A percentile compares a stretch with the other conserved stretches of the same genome.
Conservation (phyloP, 306 rosid genomes). For the Vigna angularis region DNA sequence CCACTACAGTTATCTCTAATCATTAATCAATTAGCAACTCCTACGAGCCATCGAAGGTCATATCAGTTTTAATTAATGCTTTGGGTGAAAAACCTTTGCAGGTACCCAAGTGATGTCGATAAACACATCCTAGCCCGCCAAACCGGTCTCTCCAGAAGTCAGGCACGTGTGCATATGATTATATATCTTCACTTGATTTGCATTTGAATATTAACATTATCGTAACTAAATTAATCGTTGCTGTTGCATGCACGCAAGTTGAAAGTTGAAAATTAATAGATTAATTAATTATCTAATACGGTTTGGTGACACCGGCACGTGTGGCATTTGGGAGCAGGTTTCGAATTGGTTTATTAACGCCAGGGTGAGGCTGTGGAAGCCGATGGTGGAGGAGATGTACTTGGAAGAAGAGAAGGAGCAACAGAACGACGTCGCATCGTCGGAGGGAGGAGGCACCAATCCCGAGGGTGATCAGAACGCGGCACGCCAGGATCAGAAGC, state of each 20-base stretch:
- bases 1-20: constrained; percentile 36
- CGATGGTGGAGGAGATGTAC: constrained; percentile 98
- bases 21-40: constrained; percentile 24
- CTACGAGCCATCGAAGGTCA: constrained; percentile 40
- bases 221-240: constrained; percentile 7
- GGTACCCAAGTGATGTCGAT: constrained; percentile 98
- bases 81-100: constrained; percentile 47
- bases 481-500: neutral
- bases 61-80: constrained; percentile 24
- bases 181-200: neutral
- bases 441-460: constrained; percentile 45
- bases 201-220: too few species aligned
- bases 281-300: too few species aligned
- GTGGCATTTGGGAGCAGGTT: constrained; percentile 56
- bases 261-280: neutral
- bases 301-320: constrained; percentile 38
- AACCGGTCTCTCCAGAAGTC: constrained; percentile 98
- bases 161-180: constrained; percentile 58
- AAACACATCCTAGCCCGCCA: constrained; percentile 95
- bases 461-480: constrained; percentile 30
- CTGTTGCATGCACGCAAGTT: constrained; percentile 40
- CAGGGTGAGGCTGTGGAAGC: constrained; percentile 97
- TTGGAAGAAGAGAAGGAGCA: constrained; percentile 71
- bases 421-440: constrained; percentile 47
- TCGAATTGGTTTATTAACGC: constrained; percentile 99